Percentiles rank a stretch among this genome's conserved stretches.
phyloP scores from a whole-genome alignment of 2,329 filamentous ascomycete genomes.

The Apiospora malaysiana region DNA sequence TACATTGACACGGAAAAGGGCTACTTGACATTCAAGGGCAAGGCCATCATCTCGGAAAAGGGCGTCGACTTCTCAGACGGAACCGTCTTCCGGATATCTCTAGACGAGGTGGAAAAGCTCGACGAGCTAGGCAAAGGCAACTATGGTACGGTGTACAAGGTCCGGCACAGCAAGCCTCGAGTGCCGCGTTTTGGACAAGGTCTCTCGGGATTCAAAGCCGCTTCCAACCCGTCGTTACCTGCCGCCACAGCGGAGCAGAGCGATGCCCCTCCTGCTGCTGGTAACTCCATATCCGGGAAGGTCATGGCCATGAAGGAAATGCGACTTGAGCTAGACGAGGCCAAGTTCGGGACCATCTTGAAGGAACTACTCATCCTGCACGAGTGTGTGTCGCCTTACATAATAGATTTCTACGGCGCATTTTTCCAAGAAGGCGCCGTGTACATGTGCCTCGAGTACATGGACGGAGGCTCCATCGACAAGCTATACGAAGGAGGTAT shows the following conservation, averaged over 20 bases:
- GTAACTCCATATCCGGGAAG: constrained; percentile 66
- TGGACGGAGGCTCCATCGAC: constrained; percentile 98
- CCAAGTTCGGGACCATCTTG: constrained; percentile 95
- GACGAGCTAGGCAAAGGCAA: constrained; percentile 97
- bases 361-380: constrained; percentile 98
- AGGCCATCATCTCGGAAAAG: constrained; percentile 84
- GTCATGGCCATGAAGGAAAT: constrained; percentile 99
- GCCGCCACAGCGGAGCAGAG: constrained; percentile 36
- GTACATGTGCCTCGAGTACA: constrained; percentile 99
- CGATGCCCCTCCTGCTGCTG: constrained; percentile 37
- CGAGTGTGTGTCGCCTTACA: constrained; percentile 92
- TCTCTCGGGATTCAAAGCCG: constrained; percentile 54
- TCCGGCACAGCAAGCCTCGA: constrained; percentile 76
- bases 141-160: constrained; percentile 97
- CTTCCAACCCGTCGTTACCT: constrained; percentile 36
- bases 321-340: constrained; percentile 90
- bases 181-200: constrained; percentile 65
- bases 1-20: constrained; percentile 92
- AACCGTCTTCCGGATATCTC: constrained; percentile 87
- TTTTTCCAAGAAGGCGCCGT: constrained; percentile 99
- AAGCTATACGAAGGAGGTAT: constrained; percentile 92
- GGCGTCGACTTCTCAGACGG: constrained; percentile 94
- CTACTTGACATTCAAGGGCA: constrained; percentile 90
- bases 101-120: constrained; percentile 89
- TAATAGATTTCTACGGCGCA: constrained; percentile 98